Evolutionary conservation across 2,329 filamentous ascomycete genomes (phyloP).

Genomic region (Bipolaris bicolor): DNA sequence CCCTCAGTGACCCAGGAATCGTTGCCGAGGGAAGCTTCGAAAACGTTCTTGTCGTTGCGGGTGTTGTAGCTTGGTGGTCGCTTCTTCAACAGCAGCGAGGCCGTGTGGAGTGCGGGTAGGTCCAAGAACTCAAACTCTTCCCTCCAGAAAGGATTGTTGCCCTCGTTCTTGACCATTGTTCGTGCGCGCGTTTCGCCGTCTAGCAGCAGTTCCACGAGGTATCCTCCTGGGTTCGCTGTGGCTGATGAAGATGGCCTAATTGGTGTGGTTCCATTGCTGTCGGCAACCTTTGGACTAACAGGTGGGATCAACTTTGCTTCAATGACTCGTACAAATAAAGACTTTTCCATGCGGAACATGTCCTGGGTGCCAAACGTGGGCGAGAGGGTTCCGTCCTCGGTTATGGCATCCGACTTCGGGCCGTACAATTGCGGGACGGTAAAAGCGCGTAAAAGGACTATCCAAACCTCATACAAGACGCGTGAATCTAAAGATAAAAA

Average conservation of each 20-base stretch:
- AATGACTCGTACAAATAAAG: slow-evolving; percentile 64
- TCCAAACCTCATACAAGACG: slow-evolving; percentile 96
- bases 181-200: slow-evolving; percentile 80
- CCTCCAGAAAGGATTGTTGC: slow-evolving; percentile 79
- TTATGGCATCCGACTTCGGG: slow-evolving; percentile 58
- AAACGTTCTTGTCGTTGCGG: slow-evolving; percentile 43
- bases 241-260: slow-evolving; percentile 43
- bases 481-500: slow-evolving; percentile 87
- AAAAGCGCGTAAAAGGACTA: slow-evolving; percentile 87
- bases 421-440: slow-evolving; percentile 91
- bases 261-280: slow-evolving; percentile 28
- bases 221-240: slow-evolving; percentile 62
- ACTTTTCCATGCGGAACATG: slow-evolving; percentile 71
- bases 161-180: slow-evolving; percentile 73
- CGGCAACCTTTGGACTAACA: slow-evolving; percentile 45
- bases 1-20: slow-evolving; percentile 47
- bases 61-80: slow-evolving; percentile 52
- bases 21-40: slow-evolving; percentile 42
- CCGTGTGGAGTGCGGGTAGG: slow-evolving; percentile 71
- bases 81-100: slow-evolving; percentile 75
- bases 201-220: slow-evolving; percentile 78
- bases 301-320: slow-evolving; percentile 63
- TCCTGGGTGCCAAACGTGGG: slow-evolving; percentile 55
- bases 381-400: slow-evolving; percentile 46
- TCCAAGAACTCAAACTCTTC: slow-evolving; percentile 81